Conservation (phyloP, 23 red algal genomes). For the Gracilaria vermiculophylla region DNA sequence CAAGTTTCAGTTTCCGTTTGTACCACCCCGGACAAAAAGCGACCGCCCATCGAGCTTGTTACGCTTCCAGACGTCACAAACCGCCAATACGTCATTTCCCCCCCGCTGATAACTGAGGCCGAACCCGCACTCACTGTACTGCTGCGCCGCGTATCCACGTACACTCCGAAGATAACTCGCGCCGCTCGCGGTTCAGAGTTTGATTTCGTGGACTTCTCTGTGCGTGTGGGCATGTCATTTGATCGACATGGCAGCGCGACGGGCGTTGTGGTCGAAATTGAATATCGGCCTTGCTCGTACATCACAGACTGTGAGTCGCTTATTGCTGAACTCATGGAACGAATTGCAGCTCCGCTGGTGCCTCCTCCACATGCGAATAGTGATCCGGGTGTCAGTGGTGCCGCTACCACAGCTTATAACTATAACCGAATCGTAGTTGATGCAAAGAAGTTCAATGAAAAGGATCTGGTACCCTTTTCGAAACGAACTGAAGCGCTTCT, state of each 20-base stretch:
- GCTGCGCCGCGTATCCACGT: constrained; percentile 4
- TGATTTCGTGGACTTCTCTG: constrained; percentile 48
- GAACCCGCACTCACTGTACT: not conserved
- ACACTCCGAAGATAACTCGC: not conserved
- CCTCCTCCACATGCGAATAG: constrained; percentile 36
- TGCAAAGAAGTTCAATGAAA: constrained; percentile 9
- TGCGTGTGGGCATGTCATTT: constrained; percentile 48
- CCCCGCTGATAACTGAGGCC: constrained; percentile 6
- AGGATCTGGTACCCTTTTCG: constrained; percentile 51
- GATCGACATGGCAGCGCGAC: constrained; percentile 35
- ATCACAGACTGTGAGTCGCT: constrained; percentile 25
- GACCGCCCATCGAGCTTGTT: constrained; percentile 16
- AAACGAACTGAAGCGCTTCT: constrained; percentile 24
- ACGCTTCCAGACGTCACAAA: constrained; percentile 21
- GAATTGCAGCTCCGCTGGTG: constrained; percentile 43
- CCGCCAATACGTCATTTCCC: constrained; percentile 6
- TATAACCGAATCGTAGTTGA: constrained; percentile 45
- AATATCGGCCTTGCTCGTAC: constrained; percentile 42
- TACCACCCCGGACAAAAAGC: constrained; percentile 26
- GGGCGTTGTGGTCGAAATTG: constrained; percentile 55
- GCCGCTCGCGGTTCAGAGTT: not conserved
- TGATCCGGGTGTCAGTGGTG: constrained; percentile 36
- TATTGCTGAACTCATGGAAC: constrained; percentile 50
- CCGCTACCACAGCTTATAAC: constrained; percentile 45
- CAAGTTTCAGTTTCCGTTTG: constrained; percentile 11